phyloP scores from a whole-genome alignment of 257 asterid species.

The Nyctanthes arbortristis region DNA sequence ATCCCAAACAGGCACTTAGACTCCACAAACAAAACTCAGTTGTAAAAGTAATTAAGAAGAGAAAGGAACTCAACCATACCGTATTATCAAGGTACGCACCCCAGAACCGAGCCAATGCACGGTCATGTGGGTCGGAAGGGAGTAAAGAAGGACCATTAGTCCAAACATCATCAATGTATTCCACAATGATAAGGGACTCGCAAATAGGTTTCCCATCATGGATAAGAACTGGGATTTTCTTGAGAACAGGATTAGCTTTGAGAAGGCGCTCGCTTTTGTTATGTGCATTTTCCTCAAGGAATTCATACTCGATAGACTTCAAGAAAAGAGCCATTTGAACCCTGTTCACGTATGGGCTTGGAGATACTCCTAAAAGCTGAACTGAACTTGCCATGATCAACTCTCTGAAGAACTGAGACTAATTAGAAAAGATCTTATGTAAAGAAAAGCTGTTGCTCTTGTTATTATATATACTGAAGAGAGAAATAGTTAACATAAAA shows the following conservation, averaged over 20 bases:
- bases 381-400: constrained; percentile 26
- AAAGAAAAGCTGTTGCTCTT: neutral
- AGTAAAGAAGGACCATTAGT: constrained; percentile 23
- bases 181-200: constrained; percentile 37
- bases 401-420: constrained; percentile 5
- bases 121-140: constrained; percentile 40
- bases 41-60: neutral
- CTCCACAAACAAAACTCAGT: neutral
- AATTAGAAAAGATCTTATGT: neutral
- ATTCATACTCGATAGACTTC: constrained; percentile 25
- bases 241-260: constrained; percentile 35
- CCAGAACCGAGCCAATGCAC: constrained; percentile 38
- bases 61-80: constrained; percentile 19
- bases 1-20: neutral
- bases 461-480: neutral
- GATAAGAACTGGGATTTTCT: constrained; percentile 37
- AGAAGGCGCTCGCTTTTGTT: constrained; percentile 36
- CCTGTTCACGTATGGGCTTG: constrained; percentile 30
- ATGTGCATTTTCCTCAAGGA: constrained; percentile 16
- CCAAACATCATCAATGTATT: constrained; percentile 43
- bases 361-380: constrained; percentile 27
- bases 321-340: constrained; percentile 19
- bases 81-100: constrained; percentile 35
- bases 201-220: constrained; percentile 29
- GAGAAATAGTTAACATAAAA: neutral